Evolutionary conservation across 129 eudicot species (phyloP), one percentile per base, ranked within the genome.

Genomic region (Dittrichia graveolens): DNA sequence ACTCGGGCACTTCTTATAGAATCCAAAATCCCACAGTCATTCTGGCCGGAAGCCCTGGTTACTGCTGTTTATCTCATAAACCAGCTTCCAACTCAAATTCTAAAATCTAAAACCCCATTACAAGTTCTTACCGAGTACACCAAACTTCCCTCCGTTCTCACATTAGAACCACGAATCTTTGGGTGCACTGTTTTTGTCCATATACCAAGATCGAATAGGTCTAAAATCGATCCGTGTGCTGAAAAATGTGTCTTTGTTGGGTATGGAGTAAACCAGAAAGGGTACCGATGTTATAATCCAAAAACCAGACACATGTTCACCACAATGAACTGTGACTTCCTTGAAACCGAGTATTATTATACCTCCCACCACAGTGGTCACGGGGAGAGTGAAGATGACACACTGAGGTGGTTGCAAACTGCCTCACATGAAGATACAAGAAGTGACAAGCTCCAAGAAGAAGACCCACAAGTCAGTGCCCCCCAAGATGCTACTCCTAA

Each of bases 221-320:
- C 37, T 14, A 59, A 59, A 59, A 41, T 59, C 31, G 65, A 34
- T 7, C 65, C 43, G 6, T 59, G 65, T 31, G 40, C 11, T 14
- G 62, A 18, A 0, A 57, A 57, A 6, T 57, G 62, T 57, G 62
- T 57, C 39, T 57, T 57, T 60, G 65, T 60, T 8, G 65, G 42
- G 65, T 60, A 60, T 9, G 65, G 44, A 3, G 31, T 60, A 0
- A 60, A 7, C 5, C 15, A 60, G 6, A 60, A 60, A 60, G 65
- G 44, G 11, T 60, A 60, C 65, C 65, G 44, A 3, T 60, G 44
- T 35, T 31, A 60, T 60, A 60, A 60, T 3, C 65, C 65, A 35
- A 31, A 34, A 9, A 60, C 65, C 12, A 16, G 38, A 31, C 44
- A 12, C 3, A 38, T 60, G 65, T 35, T 8, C 4, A 60, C 65